These are phyloP conservation scores for Zygoascus sp. DNA, from an alignment of 1,139 yeast species.

Conservation along the genomic window DNA sequence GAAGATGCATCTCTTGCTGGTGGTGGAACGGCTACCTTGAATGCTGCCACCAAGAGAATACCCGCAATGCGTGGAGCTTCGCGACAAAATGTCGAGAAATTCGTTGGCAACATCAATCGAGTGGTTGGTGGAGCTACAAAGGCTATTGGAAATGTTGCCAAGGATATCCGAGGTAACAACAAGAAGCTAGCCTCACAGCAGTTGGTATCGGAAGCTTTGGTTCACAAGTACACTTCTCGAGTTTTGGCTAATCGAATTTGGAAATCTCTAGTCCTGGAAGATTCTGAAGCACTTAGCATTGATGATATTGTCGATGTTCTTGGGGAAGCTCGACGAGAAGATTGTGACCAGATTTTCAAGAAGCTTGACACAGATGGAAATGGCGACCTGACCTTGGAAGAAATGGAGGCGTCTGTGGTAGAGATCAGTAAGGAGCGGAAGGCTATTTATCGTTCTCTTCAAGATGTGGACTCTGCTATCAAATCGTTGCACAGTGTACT, in stretches of 20 bases:
- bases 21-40: slow-evolving; percentile 26
- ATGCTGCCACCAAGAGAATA: slow-evolving; percentile 17
- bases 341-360: slow-evolving; percentile 35
- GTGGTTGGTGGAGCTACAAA: slow-evolving; percentile 33
- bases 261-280: slow-evolving; percentile 41
- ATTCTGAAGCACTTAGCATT: slow-evolving; percentile 33
- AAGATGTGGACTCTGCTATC: slow-evolving; percentile 41
- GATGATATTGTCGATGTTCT: slow-evolving; percentile 38
- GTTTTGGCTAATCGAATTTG: slow-evolving; percentile 39
- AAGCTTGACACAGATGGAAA: slow-evolving; percentile 37
- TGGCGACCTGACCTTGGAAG: slow-evolving; percentile 38
- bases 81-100: slow-evolving; percentile 25
- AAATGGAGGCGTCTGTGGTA: slow-evolving; percentile 34
- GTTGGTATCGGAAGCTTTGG: slow-evolving; percentile 37
- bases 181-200: slow-evolving; percentile 21
- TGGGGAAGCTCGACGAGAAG: slow-evolving; percentile 32
- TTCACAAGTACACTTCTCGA: slow-evolving; percentile 30
- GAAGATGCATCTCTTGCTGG: slow-evolving; percentile 35
- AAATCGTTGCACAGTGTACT: slow-evolving; percentile 38
- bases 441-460: slow-evolving; percentile 37
- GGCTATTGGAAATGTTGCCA: slow-evolving; percentile 31
- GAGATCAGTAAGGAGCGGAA: slow-evolving; percentile 37
- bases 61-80: slow-evolving; percentile 12
- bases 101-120: slow-evolving; percentile 30
- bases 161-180: slow-evolving; percentile 26